Percentiles rank a stretch among this genome's conserved stretches.
Conservation (phyloP, 768 basidiomycete genomes). For the Cantharellus cinnabarinus region DNA sequence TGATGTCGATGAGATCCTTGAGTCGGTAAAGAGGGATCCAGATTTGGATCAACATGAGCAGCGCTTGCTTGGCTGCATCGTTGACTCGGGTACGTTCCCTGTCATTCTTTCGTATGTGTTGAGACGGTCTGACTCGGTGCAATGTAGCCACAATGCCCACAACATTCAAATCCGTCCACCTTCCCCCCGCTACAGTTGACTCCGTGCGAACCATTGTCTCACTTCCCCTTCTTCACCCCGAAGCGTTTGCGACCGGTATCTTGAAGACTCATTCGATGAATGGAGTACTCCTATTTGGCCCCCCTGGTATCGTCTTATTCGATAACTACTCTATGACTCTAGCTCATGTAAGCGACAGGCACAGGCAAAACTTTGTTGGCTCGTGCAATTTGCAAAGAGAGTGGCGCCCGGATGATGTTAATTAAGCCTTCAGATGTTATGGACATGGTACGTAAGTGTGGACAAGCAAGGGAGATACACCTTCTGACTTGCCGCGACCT, state of each 20-base stretch:
- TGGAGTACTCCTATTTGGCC: constrained; percentile 81
- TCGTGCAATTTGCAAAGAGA: constrained; percentile 79
- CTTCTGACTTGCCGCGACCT: neutral
- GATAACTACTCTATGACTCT: no score
- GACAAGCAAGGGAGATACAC: constrained; percentile 3
- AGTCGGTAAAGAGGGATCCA: constrained; percentile 50
- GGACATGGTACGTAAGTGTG: constrained; percentile 52
- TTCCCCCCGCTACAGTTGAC: constrained; percentile 76
- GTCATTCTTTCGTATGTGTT: neutral
- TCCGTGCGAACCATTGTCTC: constrained; percentile 83
- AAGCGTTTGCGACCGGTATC: constrained; percentile 74
- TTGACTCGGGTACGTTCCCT: constrained; percentile 42
- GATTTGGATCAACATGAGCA: constrained; percentile 69
- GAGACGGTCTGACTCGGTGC: neutral
- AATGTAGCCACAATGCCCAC: constrained; percentile 49
- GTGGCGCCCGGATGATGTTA: constrained; percentile 81
- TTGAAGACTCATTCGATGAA: constrained; percentile 82
- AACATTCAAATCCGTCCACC: constrained; percentile 70
- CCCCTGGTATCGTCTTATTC: constrained; percentile 20
- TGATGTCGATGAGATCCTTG: constrained; percentile 46
- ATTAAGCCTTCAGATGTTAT: constrained; percentile 86
- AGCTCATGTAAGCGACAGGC: constrained; percentile 19
- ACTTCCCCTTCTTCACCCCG: constrained; percentile 66
- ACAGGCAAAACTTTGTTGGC: constrained; percentile 83
- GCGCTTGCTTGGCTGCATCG: constrained; percentile 62